A percentile compares a stretch with the other conserved stretches of the same genome.
Conservation (phyloP, 345 rosid species). For the Hevea brasiliensis region DNA sequence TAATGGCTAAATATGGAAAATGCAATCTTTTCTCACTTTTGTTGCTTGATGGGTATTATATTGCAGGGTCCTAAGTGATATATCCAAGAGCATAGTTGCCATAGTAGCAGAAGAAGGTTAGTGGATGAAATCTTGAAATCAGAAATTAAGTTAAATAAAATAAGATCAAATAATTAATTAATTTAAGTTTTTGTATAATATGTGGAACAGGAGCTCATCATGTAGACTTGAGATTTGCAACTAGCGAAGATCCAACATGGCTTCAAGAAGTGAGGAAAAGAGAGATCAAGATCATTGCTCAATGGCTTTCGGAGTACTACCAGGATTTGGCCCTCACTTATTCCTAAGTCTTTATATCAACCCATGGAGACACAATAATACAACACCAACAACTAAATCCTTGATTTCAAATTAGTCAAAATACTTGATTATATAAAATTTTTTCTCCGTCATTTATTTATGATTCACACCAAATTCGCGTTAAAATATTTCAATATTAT, state of each 20-base stretch:
- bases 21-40: not conserved
- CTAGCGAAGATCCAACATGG: slow-evolving; percentile 51
- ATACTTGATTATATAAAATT: too few species aligned
- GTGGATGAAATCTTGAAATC: not conserved
- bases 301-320: slow-evolving; percentile 51
- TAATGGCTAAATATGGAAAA: too few species aligned
- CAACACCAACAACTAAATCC: too few species aligned
- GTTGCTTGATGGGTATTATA: not conserved
- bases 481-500: too few species aligned
- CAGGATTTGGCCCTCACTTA: slow-evolving; percentile 29
- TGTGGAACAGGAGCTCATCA: slow-evolving; percentile 57
- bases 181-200: too few species aligned
- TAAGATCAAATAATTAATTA: too few species aligned
- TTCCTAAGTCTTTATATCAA: not conserved
- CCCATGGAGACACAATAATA: too few species aligned
- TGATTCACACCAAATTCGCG: too few species aligned
- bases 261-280: slow-evolving; percentile 45
- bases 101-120: slow-evolving; percentile 55
- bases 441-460: too few species aligned
- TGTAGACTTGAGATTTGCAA: slow-evolving; percentile 61
- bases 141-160: not conserved
- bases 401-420: too few species aligned
- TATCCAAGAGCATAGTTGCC: slow-evolving; percentile 52
- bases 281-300: slow-evolving; percentile 40
- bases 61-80: slow-evolving; percentile 48